Evolutionary conservation across 768 basidiomycete genomes (phyloP), one percentile per base, ranked within the genome.

Genomic region (Boletus subparvulus): DNA sequence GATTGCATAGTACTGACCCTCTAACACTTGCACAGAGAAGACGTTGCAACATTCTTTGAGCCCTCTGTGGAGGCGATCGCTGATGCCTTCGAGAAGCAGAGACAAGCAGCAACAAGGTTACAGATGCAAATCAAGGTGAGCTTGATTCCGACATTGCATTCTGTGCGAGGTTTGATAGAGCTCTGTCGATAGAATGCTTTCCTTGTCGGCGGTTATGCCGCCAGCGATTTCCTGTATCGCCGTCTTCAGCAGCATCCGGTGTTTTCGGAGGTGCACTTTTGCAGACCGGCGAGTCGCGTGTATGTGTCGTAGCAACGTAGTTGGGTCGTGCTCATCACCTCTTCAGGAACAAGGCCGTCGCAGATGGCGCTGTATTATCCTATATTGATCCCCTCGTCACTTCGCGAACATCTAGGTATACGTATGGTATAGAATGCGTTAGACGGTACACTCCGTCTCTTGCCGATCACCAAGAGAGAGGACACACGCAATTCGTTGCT

Each of bases 151-250:
- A 37, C 21, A 26, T 33, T 12, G 6, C 3, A 1, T 17, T n/a
- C 2, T 52, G 6, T 14, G 10, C 7, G n/a, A 7, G 0, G 3
- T 16, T 42, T 47, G 12, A 61, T 24, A 12, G 13, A 36, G 9
- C 6, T 24, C 3, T 36, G 6, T n/a, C 2, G 37, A 39, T 30
- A 73, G 74, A 54, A 72, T 16, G 73, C 77, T n/a, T 76, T 81
- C 41, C 73, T 85, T 2, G 80, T 83, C 1, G 81, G 82, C 2
- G 80, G 80, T 0, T 83, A 81, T 56, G 76, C 78, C 0, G 77
- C 79, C 13, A 82, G 74, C 48, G 76, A 77, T 26, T 82, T 74
- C 68, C 61, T 83, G 14, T 81, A 75, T 51, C 58, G 60, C 9
- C 69, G 72, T 35, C 75, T 85, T 19, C 74, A 76, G 17, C 61